Percentiles rank a stretch among this genome's conserved stretches.
phyloP scores from a whole-genome alignment of 768 basidiomycete genomes.

The Serendipita indica region DNA sequence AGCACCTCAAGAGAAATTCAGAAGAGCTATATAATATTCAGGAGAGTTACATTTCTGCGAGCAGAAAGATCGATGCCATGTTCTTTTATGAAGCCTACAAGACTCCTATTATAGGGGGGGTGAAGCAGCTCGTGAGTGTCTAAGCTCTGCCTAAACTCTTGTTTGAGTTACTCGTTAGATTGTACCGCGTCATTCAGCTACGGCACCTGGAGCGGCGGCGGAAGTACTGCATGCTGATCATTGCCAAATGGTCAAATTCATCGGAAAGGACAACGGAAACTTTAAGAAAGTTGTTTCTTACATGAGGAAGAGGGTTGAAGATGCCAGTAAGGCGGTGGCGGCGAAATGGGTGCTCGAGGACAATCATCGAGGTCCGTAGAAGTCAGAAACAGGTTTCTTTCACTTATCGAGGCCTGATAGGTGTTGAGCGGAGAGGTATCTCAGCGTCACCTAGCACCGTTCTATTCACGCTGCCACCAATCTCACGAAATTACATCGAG shows the following conservation, averaged over 20 bases:
- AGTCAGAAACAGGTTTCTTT: background rate
- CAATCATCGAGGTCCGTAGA: no score
- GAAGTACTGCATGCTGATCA: background rate
- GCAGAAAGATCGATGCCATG: background rate
- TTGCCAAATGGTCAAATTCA: background rate
- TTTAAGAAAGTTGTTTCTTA: background rate
- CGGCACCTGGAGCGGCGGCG: background rate
- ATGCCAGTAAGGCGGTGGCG: background rate
- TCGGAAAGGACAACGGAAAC: background rate
- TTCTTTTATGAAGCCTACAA: background rate
- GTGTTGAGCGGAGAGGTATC: background rate
- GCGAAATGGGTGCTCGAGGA: background rate
- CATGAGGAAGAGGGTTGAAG: background rate
- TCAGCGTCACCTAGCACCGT: background rate
- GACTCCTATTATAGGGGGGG: background rate
- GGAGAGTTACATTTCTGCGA: background rate
- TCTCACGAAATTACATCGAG: background rate
- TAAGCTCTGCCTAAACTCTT: background rate
- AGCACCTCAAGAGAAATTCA: background rate
- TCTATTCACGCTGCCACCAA: background rate
- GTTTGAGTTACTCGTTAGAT: background rate
- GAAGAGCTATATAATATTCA: background rate
- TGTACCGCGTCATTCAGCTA: background rate
- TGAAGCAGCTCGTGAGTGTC: background rate
- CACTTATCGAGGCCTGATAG: background rate